Evolutionary conservation across 2,329 filamentous ascomycete species (phyloP).

Genomic region (Seiridium cupressi): DNA sequence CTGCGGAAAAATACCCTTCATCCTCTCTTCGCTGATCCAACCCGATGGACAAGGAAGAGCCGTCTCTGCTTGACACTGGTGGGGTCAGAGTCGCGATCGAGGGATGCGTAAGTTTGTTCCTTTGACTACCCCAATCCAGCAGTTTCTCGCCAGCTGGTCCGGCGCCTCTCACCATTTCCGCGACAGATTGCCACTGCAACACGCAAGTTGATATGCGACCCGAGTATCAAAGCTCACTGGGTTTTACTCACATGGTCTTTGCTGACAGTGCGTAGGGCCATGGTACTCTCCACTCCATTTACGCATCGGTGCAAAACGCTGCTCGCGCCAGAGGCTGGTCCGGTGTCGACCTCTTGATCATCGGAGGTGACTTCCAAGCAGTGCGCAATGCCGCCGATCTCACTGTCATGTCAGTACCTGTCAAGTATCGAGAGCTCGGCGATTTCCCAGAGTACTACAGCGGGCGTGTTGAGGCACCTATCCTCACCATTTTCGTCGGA

Average conservation of each 20-base stretch:
- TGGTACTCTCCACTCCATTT: constrained; percentile 88
- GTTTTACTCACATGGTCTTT: too few relatives aligned
- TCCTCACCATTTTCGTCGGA: constrained; percentile 86
- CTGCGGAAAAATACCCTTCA: neutral
- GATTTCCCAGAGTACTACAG: constrained; percentile 96
- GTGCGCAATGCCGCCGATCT: constrained; percentile 87
- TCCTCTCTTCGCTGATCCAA: constrained; percentile 6
- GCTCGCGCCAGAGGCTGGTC: constrained; percentile 74
- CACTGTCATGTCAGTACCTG: constrained; percentile 83
- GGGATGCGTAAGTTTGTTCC: constrained; percentile 69
- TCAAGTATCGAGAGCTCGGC: constrained; percentile 82
- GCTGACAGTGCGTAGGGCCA: constrained; percentile 64
- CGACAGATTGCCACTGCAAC: neutral
- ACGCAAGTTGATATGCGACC: neutral
- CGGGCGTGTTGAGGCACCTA: constrained; percentile 73
- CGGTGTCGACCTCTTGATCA: constrained; percentile 84
- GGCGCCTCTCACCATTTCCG: neutral
- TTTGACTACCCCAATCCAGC: neutral
- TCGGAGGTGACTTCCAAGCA: constrained; percentile 95
- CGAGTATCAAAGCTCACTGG: too few relatives aligned
- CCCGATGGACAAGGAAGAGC: neutral
- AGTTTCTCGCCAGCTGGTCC: neutral
- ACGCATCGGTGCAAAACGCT: constrained; percentile 70
- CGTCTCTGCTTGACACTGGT: constrained; percentile 5
- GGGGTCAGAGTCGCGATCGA: constrained; percentile 78